Evolutionary conservation across 2,329 filamentous ascomycete genomes (phyloP).

Genomic region (Apiospora arundinis): DNA sequence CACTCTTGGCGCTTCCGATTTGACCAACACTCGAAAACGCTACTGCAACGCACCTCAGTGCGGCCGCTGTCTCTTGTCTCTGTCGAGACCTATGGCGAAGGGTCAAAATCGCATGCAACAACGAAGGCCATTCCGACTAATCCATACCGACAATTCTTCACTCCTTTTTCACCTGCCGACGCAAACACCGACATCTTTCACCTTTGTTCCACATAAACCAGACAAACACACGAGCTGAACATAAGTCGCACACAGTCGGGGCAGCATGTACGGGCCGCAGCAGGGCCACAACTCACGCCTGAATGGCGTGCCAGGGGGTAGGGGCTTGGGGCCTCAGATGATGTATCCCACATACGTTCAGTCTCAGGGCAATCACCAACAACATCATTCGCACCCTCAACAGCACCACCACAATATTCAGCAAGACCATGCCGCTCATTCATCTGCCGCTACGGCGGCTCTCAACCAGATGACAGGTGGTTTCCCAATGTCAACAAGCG

Average conservation of each 20-base stretch:
- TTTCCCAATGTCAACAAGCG: slow-evolving; percentile 58
- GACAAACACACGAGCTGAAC: not conserved
- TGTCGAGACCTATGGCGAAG: slow-evolving; percentile 18
- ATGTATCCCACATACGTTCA: slow-evolving; percentile 65
- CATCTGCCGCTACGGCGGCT: slow-evolving; percentile 56
- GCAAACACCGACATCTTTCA: not conserved
- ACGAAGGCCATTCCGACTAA: not conserved
- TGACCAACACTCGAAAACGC: not conserved
- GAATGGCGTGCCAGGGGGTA: slow-evolving; percentile 71
- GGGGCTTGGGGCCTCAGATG: slow-evolving; percentile 61
- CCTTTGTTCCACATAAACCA: not conserved
- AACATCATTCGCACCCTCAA: slow-evolving; percentile 61
- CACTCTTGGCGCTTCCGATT: not conserved
- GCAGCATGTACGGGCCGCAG: slow-evolving; percentile 78
- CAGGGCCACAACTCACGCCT: slow-evolving; percentile 78
- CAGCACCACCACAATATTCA: slow-evolving; percentile 64
- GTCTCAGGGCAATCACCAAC: slow-evolving; percentile 53
- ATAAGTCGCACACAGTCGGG: slow-evolving; percentile 14
- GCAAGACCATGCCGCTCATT: slow-evolving; percentile 61
- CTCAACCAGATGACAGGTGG: slow-evolving; percentile 65
- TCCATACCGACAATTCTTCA: slow-evolving; percentile 31
- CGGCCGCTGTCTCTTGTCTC: not conserved
- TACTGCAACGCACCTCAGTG: not conserved
- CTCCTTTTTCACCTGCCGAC: not conserved
- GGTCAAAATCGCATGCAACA: slow-evolving; percentile 1